phyloP scores from a whole-genome alignment of 768 basidiomycete species.

The Tricholoma matsutake region DNA sequence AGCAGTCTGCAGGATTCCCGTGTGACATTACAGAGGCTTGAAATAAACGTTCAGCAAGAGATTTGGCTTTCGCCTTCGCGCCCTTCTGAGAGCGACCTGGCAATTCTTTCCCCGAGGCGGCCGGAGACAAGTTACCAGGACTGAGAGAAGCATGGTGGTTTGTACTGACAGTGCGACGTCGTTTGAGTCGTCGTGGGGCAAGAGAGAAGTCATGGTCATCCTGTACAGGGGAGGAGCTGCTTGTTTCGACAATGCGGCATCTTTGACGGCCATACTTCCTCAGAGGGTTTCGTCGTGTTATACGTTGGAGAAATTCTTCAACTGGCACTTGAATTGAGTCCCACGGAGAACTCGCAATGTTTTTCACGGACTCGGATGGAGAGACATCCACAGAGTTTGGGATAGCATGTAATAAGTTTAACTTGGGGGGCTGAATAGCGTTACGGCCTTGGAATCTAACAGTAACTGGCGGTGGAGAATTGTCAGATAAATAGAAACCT shows the following conservation, averaged over 20 bases:
- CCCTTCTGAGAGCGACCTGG: neutral
- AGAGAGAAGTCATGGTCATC: constrained; percentile 1
- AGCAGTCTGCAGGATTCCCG: constrained; percentile 28
- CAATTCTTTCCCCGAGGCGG: neutral
- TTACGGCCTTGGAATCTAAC: neutral
- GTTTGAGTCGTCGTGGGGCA: neutral
- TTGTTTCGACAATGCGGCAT: constrained; percentile 12
- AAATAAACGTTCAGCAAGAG: constrained; percentile 31
- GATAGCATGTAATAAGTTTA: neutral
- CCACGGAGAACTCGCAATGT: constrained; percentile 2
- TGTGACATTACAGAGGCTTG: constrained; percentile 33
- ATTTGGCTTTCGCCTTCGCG: constrained; percentile 15
- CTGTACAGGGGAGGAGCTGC: constrained; percentile 4
- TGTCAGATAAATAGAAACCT: constrained; percentile 31
- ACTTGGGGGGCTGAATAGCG: neutral
- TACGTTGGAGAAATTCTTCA: constrained; percentile 28
- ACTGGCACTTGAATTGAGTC: constrained; percentile 22
- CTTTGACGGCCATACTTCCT: constrained; percentile 19
- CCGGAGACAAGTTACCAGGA: neutral
- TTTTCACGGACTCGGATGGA: neutral
- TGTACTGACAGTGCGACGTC: neutral
- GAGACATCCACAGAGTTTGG: neutral
- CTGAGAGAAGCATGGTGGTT: neutral
- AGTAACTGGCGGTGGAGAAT: neutral
- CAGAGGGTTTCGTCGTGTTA: constrained; percentile 10